Base-by-base conservation (phyloP, 2,329 filamentous ascomycete species). In the Colletotrichum somersetense region DNA sequence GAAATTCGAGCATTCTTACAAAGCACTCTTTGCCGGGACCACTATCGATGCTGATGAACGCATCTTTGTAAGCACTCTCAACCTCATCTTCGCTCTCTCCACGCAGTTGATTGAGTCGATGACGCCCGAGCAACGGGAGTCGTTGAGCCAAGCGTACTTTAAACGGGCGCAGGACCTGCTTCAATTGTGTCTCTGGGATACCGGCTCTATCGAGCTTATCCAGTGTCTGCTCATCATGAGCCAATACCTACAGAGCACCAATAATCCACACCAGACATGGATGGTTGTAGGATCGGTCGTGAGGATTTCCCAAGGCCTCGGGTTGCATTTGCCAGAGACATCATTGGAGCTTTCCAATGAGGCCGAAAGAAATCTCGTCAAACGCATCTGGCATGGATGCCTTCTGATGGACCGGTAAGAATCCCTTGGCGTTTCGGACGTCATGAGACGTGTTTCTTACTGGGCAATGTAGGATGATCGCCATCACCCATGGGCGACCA, bases 241-340 rank as follows among this genome's bases (percentile, higher is more conserved):
- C 14, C 85, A 86, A 56, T 87, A 86, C 69, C 76, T 87, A 0
- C 85, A 87, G 55, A 85, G 85, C 57, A 86, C 85, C 0, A 81
- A 85, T 16, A 81, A 82, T 7, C 81, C 83, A 0, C 83, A 86
- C 69, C 82, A 85, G 68, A 86, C 84, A 1, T 87, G 85, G 85
- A 85, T 87, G 77, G 81, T 84, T 5, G 82, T 85, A 0, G 85
- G 85, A 0, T 78, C 83, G 5, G 85, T 84, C 0, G 81, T 86
- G 20, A 79, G 85, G 1, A 85, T 83, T 20, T 85, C 85, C 0
- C 84, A 87, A 62, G 83, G 84, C 0, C 67, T 87, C 3, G 85
- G 84, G 0, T 75, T 87, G 38, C 84, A 87, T 62, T 75, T 85
- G 3, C 79, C 81, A 0, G 81, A 85, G 50, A 83, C 83, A 0